Conservation (phyloP, 75 land plant genomes). For the Cryptomeria japonica region DNA sequence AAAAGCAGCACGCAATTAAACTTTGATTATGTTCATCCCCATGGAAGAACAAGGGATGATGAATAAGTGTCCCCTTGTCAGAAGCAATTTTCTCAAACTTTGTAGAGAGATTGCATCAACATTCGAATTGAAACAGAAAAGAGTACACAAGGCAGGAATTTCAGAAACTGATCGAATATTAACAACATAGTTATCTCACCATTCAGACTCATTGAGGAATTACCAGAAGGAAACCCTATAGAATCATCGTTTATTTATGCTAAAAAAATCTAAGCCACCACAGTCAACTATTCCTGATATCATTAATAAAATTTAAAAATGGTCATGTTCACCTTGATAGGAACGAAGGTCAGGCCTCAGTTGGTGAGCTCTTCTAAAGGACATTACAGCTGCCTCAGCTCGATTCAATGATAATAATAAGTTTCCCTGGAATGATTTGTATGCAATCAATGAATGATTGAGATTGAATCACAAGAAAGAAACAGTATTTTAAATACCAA, state of each 20-base stretch:
- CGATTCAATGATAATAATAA: conserved; percentile 65
- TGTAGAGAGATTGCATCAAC: not conserved
- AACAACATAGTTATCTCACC: not conserved
- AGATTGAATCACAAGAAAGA: not conserved
- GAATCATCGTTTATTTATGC: not conserved
- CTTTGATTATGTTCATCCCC: not conserved
- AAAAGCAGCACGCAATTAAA: not conserved
- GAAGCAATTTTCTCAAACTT: not conserved
- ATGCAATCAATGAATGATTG: not conserved
- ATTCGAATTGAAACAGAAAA: not conserved
- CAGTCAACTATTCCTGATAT: not conserved
- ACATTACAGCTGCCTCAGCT: conserved; percentile 85
- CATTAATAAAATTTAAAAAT: not conserved
- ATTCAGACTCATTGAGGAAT: not conserved
- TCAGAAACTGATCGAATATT: not conserved
- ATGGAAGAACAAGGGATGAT: not conserved
- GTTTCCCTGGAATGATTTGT: conserved; percentile 61
- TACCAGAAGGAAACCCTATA: not conserved
- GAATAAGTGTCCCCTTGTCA: not conserved
- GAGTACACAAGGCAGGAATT: not conserved
- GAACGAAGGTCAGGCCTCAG: conserved; percentile 94
- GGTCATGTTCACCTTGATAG: conserved; percentile 65
- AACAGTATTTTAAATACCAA: not conserved
- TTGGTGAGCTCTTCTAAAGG: conserved; percentile 89
- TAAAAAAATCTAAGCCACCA: not conserved